A percentile compares a stretch with the other conserved stretches of the same genome.
Conservation (phyloP, 2,329 filamentous ascomycete species). For the Ceratocystis harringtonii region DNA sequence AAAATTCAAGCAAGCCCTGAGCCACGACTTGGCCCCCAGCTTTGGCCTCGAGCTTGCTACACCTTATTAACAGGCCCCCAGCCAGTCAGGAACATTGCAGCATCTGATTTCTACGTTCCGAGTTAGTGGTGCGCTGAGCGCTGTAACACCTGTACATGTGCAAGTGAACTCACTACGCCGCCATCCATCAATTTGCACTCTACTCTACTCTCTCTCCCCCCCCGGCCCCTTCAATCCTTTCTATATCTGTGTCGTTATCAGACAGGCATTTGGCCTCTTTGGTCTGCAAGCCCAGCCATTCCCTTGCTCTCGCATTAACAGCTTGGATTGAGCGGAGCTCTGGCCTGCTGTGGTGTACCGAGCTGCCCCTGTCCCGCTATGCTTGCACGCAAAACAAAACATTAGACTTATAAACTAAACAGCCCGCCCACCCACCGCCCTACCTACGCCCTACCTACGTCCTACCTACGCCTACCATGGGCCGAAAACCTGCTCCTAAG, state of each 20-base stretch:
- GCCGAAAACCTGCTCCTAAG: conserved; percentile 43
- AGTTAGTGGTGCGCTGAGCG: too few relatives aligned
- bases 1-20: not conserved
- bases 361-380: not conserved
- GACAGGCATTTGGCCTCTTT: not conserved
- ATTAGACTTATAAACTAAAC: conserved; percentile 1
- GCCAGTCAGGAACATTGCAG: not conserved
- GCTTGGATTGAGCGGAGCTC: not conserved
- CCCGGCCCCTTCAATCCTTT: not conserved
- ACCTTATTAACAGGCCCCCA: not conserved
- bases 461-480: conserved; percentile 29
- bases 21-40: not conserved
- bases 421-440: not conserved
- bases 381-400: not conserved
- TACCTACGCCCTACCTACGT: too few relatives aligned
- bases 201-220: too few relatives aligned
- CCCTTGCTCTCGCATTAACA: not conserved
- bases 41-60: not conserved
- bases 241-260: not conserved
- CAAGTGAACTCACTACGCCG: too few relatives aligned
- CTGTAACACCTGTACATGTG: too few relatives aligned
- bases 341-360: not conserved
- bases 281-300: not conserved
- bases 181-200: not conserved
- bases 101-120: too few relatives aligned